These are phyloP conservation scores for Trypanosoma caninum DNA, from an alignment of 208 protist genomes.

Conservation along the genomic window DNA sequence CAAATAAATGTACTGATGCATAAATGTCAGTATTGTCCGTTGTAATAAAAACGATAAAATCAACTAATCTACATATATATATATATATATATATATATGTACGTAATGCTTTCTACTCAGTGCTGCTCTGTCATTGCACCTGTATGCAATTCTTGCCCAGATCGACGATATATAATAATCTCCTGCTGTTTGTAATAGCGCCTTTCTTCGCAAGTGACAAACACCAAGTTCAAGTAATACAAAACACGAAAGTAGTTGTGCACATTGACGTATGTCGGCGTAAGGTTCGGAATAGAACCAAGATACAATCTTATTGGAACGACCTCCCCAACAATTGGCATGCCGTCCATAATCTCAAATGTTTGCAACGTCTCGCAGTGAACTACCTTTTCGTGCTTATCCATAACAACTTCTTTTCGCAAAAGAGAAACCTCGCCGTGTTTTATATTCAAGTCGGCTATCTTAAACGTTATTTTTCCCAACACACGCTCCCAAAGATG, in stretches of 20 bases:
- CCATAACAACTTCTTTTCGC: slow-evolving; percentile 60
- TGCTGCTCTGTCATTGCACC: not conserved
- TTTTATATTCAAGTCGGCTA: slow-evolving; percentile 67
- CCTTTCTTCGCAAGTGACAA: slow-evolving; percentile 74
- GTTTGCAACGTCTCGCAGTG: slow-evolving; percentile 82
- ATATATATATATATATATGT: not conserved
- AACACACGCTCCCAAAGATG: slow-evolving; percentile 73
- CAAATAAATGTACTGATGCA: too few species aligned
- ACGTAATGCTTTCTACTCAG: not conserved
- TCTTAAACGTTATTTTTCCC: slow-evolving; percentile 79
- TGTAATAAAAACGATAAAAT: slow-evolving; percentile 23
- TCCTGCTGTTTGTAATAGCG: slow-evolving; percentile 91
- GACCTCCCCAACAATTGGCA: slow-evolving; percentile 85
- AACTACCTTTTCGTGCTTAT: slow-evolving; percentile 31
- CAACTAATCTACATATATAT: slow-evolving; percentile 7
- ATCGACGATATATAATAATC: slow-evolving; percentile 71
- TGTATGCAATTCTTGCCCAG: slow-evolving; percentile 49
- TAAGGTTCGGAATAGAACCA: slow-evolving; percentile 69
- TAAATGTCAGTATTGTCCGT: not conserved
- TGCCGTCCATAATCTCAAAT: slow-evolving; percentile 92
- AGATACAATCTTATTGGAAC: slow-evolving; percentile 89
- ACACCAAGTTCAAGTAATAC: slow-evolving; percentile 87
- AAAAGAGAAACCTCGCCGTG: slow-evolving; percentile 78
- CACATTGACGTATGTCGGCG: slow-evolving; percentile 74
- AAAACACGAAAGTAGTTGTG: slow-evolving; percentile 62